phyloP scores from a whole-genome alignment of 768 basidiomycete genomes.

The Hortiboletus flavorubellus region DNA sequence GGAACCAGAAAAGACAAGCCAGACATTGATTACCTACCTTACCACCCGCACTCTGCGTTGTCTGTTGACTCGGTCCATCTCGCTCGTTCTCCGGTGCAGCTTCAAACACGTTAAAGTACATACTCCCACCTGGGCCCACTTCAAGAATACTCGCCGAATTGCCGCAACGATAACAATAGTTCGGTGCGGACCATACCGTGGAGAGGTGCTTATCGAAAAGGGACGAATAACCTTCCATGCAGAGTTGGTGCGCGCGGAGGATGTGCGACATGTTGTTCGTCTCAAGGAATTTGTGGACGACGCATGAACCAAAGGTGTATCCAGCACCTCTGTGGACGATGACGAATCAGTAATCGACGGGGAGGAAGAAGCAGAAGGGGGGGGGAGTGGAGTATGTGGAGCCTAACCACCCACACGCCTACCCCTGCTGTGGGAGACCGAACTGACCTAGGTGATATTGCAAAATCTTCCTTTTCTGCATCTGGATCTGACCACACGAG shows the following conservation, averaged over 20 bases:
- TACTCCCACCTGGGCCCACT: conserved; percentile 81
- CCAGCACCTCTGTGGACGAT: conserved; percentile 75
- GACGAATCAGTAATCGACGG: conserved; percentile 9
- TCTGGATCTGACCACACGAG: conserved; percentile 99
- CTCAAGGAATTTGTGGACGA: conserved; percentile 96
- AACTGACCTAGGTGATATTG: conserved; percentile 91
- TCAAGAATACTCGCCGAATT: conserved; percentile 96
- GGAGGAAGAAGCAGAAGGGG: conserved; percentile 10
- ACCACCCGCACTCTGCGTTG: conserved; percentile 62
- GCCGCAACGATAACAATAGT: conserved; percentile 98
- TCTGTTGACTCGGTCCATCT: conserved; percentile 82
- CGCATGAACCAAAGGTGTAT: conserved; percentile 97
- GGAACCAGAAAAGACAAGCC: not conserved
- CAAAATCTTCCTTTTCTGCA: conserved; percentile 98
- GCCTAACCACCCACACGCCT: conserved; percentile 7
- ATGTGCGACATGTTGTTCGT: conserved; percentile 97
- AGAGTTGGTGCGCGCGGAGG: conserved; percentile 95
- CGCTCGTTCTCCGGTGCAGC: conserved; percentile 98
- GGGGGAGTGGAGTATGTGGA: conserved; percentile 9
- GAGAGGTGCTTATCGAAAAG: conserved; percentile 93
- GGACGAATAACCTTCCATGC: conserved; percentile 99
- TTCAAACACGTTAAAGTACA: conserved; percentile 97
- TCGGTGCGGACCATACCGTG: conserved; percentile 98
- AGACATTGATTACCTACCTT: conserved; percentile 48
- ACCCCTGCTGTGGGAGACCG: conserved; percentile 5